Evolutionary conservation across 2,329 filamentous ascomycete species (phyloP).

Genomic region (Metarhizium humberi): DNA sequence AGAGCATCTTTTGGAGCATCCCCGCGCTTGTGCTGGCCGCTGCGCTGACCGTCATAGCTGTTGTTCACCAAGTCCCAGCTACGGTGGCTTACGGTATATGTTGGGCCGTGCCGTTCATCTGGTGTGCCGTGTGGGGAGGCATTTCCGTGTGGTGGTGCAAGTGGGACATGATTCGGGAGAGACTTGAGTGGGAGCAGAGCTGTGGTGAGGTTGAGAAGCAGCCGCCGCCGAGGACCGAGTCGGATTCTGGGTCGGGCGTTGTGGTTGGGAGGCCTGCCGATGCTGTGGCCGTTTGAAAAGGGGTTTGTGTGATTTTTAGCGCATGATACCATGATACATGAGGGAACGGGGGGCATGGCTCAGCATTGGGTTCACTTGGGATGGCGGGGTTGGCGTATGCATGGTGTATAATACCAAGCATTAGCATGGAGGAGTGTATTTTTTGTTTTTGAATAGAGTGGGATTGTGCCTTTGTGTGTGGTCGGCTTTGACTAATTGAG

Average conservation of each 20-base stretch:
- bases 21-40: slow-evolving; percentile 27
- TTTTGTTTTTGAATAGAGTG: too few species aligned
- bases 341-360: not conserved
- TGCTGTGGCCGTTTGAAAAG: not conserved
- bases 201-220: slow-evolving; percentile 1
- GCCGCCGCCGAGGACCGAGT: not conserved
- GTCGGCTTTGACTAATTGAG: too few species aligned
- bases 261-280: not conserved
- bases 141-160: slow-evolving; percentile 28
- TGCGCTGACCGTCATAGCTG: slow-evolving; percentile 26
- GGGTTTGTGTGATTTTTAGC: not conserved
- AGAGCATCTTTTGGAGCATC: slow-evolving; percentile 32
- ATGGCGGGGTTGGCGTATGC: too few species aligned
- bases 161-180: slow-evolving; percentile 25
- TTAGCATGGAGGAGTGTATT: too few species aligned
- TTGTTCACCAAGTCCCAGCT: slow-evolving; percentile 24
- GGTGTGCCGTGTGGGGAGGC: slow-evolving; percentile 23
- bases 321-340: not conserved
- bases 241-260: not conserved
- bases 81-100: slow-evolving; percentile 27
- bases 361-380: too few species aligned
- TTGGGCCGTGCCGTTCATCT: slow-evolving; percentile 31
- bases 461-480: too few species aligned
- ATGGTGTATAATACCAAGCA: too few species aligned
- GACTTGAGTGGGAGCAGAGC: slow-evolving; percentile 25